These are phyloP conservation scores for Globisporangium parvum DNA, from an alignment of 352 stramenopile species.

Conservation along the genomic window DNA sequence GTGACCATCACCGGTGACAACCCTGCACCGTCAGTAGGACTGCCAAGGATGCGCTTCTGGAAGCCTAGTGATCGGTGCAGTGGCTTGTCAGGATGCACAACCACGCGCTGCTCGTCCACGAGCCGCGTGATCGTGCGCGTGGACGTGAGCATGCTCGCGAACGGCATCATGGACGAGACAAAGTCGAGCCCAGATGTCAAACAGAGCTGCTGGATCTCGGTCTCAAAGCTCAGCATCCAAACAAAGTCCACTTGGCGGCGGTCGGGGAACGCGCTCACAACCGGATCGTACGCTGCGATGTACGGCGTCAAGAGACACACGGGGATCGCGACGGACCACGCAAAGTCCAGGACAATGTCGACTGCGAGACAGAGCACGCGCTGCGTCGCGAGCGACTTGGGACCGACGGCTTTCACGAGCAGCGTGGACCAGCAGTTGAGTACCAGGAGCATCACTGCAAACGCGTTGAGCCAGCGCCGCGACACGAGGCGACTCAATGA, in stretches of 20 bases:
- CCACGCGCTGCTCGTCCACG: constrained; percentile 6
- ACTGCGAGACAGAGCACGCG: constrained; percentile 19
- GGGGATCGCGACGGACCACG: constrained; percentile 22
- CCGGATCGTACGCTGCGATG: constrained; percentile 4
- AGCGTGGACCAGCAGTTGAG: constrained; percentile 17
- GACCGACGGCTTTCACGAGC: constrained; percentile 13
- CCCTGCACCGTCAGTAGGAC: no score
- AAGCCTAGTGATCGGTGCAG: background rate
- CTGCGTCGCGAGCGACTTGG: constrained; percentile 14
- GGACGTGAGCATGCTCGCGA: constrained; percentile 8
- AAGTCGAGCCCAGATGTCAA: constrained; percentile 7
- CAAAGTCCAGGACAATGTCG: constrained; percentile 22
- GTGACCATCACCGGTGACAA: no score
- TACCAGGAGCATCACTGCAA: constrained; percentile 17
- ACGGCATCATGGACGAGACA: constrained; percentile 5
- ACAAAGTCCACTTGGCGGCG: background rate
- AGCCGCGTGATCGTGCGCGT: constrained; percentile 4
- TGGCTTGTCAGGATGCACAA: background rate
- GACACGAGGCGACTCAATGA: constrained; percentile 19
- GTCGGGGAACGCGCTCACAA: background rate
- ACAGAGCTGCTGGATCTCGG: constrained; percentile 11
- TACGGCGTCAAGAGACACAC: constrained; percentile 22
- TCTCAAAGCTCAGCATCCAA: constrained; percentile 8
- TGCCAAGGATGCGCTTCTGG: no score
- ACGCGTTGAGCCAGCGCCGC: constrained; percentile 27